Evolutionary conservation across 345 rosid species (phyloP).

Genomic region (Acer saccharum): DNA sequence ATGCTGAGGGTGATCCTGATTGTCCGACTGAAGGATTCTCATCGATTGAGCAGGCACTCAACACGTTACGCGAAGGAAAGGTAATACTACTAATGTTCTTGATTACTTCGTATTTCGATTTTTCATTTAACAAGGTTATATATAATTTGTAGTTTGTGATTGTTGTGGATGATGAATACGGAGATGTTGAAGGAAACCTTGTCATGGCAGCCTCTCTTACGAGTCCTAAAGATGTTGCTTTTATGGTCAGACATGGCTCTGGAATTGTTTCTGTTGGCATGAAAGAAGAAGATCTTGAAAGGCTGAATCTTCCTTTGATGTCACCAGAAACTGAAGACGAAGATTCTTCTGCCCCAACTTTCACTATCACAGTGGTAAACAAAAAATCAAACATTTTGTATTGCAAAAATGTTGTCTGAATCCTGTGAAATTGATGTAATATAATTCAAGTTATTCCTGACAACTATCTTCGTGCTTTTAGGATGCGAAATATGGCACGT

Average conservation of each 20-base stretch:
- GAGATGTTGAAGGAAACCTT: constrained; percentile 75
- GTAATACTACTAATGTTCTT: constrained; percentile 23
- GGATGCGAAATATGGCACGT: constrained; percentile 73
- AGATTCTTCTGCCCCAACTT: constrained; percentile 84
- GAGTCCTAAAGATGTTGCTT: constrained; percentile 57
- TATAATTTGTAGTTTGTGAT: constrained; percentile 64
- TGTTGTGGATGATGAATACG: constrained; percentile 84
- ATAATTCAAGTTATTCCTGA: neutral
- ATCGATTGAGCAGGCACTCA: constrained; percentile 64
- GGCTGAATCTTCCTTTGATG: constrained; percentile 79
- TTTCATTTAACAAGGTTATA: too few relatives aligned
- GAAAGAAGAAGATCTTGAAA: constrained; percentile 73
- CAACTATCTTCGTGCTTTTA: constrained; percentile 12
- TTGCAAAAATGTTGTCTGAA: neutral
- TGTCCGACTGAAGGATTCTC: constrained; percentile 77
- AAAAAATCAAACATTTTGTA: neutral
- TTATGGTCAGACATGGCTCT: constrained; percentile 69
- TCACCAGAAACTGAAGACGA: constrained; percentile 74
- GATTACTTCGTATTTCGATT: too few relatives aligned
- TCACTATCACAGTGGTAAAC: constrained; percentile 75
- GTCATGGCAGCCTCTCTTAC: constrained; percentile 70
- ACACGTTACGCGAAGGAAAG: constrained; percentile 65
- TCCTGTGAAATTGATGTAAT: neutral
- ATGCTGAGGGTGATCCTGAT: constrained; percentile 91
- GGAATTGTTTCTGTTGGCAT: constrained; percentile 86